phyloP scores from a whole-genome alignment of 768 basidiomycete genomes.

The Sistotremastrum niveocremeum region DNA sequence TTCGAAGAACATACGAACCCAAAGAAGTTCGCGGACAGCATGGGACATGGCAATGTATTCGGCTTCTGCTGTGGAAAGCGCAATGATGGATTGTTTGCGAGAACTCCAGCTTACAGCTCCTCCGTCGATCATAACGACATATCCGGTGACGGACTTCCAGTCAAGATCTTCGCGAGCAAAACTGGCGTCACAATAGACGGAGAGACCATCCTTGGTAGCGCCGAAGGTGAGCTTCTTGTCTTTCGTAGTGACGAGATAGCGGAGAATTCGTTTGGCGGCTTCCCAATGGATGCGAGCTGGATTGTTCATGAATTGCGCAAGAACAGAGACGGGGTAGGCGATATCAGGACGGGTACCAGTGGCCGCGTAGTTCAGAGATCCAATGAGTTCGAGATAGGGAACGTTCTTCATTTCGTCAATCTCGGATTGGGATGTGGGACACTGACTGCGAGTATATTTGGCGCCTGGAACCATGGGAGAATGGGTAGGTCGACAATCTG shows the following conservation, averaged over 20 bases:
- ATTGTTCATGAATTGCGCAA: slow-evolving; percentile 22
- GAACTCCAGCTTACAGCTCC: slow-evolving; percentile 28
- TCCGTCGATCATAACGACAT: slow-evolving; percentile 18
- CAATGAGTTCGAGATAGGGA: slow-evolving; percentile 17
- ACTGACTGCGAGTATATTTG: too few relatives aligned
- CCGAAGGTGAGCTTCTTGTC: slow-evolving; percentile 15
- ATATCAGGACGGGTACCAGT: slow-evolving; percentile 26
- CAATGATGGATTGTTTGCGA: slow-evolving; percentile 23
- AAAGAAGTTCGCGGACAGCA: slow-evolving; percentile 22
- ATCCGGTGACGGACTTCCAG: slow-evolving; percentile 17
- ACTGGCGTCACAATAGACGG: slow-evolving; percentile 20
- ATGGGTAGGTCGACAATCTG: slow-evolving; percentile 11
- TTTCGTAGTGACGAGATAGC: slow-evolving; percentile 24
- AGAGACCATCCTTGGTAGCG: slow-evolving; percentile 3
- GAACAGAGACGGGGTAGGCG: slow-evolving; percentile 18
- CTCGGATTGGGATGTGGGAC: too few relatives aligned
- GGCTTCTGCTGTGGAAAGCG: slow-evolving; percentile 28
- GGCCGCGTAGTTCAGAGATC: slow-evolving; percentile 21
- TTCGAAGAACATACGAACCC: slow-evolving; percentile 15
- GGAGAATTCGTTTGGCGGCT: slow-evolving; percentile 25
- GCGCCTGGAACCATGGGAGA: slow-evolving; percentile 24
- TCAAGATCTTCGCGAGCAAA: slow-evolving; percentile 15
- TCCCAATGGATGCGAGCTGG: slow-evolving; percentile 23
- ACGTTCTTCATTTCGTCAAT: too few relatives aligned
- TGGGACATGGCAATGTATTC: slow-evolving; percentile 28